Conservation (phyloP, 2,329 filamentous ascomycete genomes). For the Monosporascus sp. region DNA sequence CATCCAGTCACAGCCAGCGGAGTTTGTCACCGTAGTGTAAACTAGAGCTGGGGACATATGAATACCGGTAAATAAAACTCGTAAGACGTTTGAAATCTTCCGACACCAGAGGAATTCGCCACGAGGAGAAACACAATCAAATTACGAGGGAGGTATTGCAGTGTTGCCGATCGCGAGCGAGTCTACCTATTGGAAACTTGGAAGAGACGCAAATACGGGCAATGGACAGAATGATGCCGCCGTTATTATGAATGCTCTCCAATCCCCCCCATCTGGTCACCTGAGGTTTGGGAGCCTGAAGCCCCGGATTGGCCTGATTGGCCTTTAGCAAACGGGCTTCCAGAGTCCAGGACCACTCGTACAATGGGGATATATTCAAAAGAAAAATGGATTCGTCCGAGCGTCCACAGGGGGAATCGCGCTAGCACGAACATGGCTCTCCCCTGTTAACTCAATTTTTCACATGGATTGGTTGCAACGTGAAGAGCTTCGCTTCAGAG, state of each 20-base stretch:
- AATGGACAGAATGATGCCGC: no score
- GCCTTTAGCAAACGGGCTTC: neutral
- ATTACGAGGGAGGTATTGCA: no score
- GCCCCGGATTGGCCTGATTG: neutral
- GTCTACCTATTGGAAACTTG: no score
- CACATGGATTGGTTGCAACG: neutral
- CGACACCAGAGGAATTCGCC: no score
- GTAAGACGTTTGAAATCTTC: no score
- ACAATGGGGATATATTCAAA: neutral
- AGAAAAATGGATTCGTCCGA: neutral
- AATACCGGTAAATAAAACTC: no score
- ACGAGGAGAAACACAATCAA: no score
- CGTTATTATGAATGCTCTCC: neutral
- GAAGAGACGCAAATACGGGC: no score
- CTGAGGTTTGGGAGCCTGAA: neutral
- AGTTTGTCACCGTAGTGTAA: neutral
- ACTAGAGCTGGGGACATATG: no score
- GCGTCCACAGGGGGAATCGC: neutral
- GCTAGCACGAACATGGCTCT: neutral
- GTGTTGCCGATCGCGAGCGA: no score
- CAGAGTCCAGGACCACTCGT: neutral
- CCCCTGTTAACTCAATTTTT: neutral
- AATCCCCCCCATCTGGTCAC: neutral
- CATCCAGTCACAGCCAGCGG: neutral
- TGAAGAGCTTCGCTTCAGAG: neutral